Evolutionary conservation across 805 yeast species (phyloP).

Genomic region (Yarrowia yakushimensis): DNA sequence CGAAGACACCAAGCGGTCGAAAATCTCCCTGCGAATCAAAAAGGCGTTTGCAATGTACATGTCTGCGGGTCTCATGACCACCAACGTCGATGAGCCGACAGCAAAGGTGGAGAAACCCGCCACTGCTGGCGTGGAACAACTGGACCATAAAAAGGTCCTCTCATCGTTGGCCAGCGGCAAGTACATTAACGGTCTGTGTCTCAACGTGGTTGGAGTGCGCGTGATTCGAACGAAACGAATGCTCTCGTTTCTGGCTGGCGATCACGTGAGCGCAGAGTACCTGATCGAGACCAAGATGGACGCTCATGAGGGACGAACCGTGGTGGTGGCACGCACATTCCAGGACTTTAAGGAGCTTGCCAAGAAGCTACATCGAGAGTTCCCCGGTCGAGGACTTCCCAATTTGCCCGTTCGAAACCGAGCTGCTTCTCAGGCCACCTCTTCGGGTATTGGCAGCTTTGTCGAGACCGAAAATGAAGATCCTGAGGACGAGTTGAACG

Average conservation of each 20-base stretch:
- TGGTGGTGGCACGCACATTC: slow-evolving; percentile 61
- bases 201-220: slow-evolving; percentile 69
- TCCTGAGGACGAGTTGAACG: slow-evolving; percentile 21
- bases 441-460: background rate
- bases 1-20: slow-evolving; percentile 66
- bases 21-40: slow-evolving; percentile 55
- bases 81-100: slow-evolving; percentile 39
- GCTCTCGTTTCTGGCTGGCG: slow-evolving; percentile 29
- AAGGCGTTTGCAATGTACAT: slow-evolving; percentile 62
- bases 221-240: slow-evolving; percentile 35
- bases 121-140: slow-evolving; percentile 29
- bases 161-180: slow-evolving; percentile 30
- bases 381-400: slow-evolving; percentile 68
- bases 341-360: slow-evolving; percentile 63
- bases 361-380: slow-evolving; percentile 45
- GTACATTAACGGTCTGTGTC: slow-evolving; percentile 53
- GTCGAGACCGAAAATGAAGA: slow-evolving; percentile 27
- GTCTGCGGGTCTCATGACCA: slow-evolving; percentile 67
- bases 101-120: slow-evolving; percentile 31
- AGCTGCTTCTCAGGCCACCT: slow-evolving; percentile 28
- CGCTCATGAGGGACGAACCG: slow-evolving; percentile 35
- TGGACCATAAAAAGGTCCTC: slow-evolving; percentile 29
- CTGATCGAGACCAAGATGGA: slow-evolving; percentile 33
- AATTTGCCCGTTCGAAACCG: slow-evolving; percentile 55
- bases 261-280: slow-evolving; percentile 37